Percentiles rank a stretch among this genome's conserved stretches.
Evolutionary conservation across 257 asterid species (phyloP).

Genomic region (Cynanchum wilfordii): DNA sequence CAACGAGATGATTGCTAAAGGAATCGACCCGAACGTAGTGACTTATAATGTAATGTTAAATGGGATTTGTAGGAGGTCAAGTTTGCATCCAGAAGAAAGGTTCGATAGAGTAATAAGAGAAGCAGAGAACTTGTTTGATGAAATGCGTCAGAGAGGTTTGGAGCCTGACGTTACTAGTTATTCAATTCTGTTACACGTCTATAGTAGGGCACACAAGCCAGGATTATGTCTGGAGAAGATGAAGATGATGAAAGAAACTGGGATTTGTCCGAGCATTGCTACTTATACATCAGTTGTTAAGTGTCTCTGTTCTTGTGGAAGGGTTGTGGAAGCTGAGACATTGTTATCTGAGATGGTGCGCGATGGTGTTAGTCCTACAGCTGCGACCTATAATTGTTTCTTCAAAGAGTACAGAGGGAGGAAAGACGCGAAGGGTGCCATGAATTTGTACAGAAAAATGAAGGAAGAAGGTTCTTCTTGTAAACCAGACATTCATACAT

Average conservation of each 20-base stretch:
- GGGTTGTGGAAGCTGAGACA: slow-evolving; percentile 63
- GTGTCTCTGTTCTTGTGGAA: slow-evolving; percentile 78
- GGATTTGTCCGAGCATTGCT: slow-evolving; percentile 58
- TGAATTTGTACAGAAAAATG: slow-evolving; percentile 65
- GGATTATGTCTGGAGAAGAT: slow-evolving; percentile 67
- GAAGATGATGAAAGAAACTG: slow-evolving; percentile 61
- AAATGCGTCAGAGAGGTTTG: slow-evolving; percentile 61
- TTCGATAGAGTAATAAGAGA: slow-evolving; percentile 65
- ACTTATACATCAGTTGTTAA: slow-evolving; percentile 74
- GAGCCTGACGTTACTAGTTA: slow-evolving; percentile 85
- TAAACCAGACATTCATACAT: slow-evolving; percentile 55
- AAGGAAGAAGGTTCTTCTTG: slow-evolving; percentile 48
- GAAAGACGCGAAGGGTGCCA: slow-evolving; percentile 63
- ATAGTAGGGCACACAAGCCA: slow-evolving; percentile 83
- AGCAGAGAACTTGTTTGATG: slow-evolving; percentile 60
- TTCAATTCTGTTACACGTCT: slow-evolving; percentile 73
- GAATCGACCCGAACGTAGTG: slow-evolving; percentile 64
- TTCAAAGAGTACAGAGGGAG: slow-evolving; percentile 74
- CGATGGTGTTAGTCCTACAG: slow-evolving; percentile 55
- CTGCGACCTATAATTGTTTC: slow-evolving; percentile 71
- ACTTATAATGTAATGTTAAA: slow-evolving; percentile 73
- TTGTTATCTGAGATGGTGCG: slow-evolving; percentile 56
- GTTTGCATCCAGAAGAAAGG: slow-evolving; percentile 71
- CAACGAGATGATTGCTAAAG: slow-evolving; percentile 64
- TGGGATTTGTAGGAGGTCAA: slow-evolving; percentile 79